phyloP scores from a whole-genome alignment of 2,329 filamentous ascomycete species.

The Trichoderma brevicompactum region DNA sequence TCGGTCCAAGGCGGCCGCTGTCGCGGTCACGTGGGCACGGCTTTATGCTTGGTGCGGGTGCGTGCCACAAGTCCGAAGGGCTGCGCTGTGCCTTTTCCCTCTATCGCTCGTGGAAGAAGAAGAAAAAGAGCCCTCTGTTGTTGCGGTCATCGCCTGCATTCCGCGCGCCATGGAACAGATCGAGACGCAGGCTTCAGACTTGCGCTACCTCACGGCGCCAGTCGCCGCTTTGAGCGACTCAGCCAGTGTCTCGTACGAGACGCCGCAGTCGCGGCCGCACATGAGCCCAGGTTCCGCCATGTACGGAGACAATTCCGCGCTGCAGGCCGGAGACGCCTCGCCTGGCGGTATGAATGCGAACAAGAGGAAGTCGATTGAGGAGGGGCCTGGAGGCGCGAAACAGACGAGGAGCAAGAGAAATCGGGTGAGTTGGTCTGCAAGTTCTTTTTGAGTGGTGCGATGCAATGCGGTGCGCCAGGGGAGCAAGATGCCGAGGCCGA shows the following conservation, averaged over 20 bases:
- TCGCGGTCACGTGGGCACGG: slow-evolving; percentile 26
- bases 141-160: neutral
- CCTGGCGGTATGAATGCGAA: slow-evolving; percentile 35
- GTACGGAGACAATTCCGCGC: slow-evolving; percentile 57
- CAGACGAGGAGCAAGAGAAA: slow-evolving; percentile 66
- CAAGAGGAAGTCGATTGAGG: slow-evolving; percentile 49
- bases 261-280: slow-evolving; percentile 40
- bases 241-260: slow-evolving; percentile 41
- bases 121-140: neutral
- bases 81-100: neutral
- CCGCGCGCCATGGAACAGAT: slow-evolving; percentile 54
- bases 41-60: slow-evolving; percentile 15
- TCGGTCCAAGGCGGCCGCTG: neutral
- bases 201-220: slow-evolving; percentile 54
- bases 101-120: neutral
- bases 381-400: slow-evolving; percentile 50
- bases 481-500: too few species aligned
- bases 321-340: slow-evolving; percentile 32
- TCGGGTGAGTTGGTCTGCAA: slow-evolving; percentile 49
- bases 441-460: neutral
- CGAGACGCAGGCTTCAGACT: slow-evolving; percentile 58
- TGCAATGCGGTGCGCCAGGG: neutral
- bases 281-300: slow-evolving; percentile 47
- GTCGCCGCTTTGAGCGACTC: slow-evolving; percentile 37
- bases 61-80: slow-evolving; percentile 13